Evolutionary conservation across 225 moss, liverwort and hornwort species (phyloP), one percentile per base, ranked within the genome.

Genomic region (Marchantia polymorpha): DNA sequence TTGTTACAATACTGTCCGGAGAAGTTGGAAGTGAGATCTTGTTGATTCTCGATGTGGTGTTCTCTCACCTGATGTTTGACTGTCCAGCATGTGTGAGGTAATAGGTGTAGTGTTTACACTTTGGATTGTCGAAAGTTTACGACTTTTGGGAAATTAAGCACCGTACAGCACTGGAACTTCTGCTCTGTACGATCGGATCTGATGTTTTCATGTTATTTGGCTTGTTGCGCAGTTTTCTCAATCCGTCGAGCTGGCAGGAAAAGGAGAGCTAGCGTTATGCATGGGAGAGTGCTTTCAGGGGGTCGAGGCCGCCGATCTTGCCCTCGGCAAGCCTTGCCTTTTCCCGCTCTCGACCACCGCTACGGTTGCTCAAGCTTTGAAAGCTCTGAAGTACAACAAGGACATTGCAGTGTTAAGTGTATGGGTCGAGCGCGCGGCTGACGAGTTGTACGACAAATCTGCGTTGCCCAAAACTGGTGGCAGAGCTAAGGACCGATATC

Each of bases 251-350:
- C 87, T 87, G 87, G 87, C 84, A 69, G 80, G 84, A 80, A 78
- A 59, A 46, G 77, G 25, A 56, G 81, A 83, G 78, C 54, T 48
- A 77, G 69, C 70, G 39, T 69, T 56, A 79, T 94, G 93, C 76
- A 84, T 83, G 85, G 91, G 89, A 81, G 87, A 82, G 75, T 89
- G 89, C 72, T 83, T 94, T 19, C 87, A 87, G 72, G 90, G 85
- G 73, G 88, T 83, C 82, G 87, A 90, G 89, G 92, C 80, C 20
- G 92, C 90, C 73, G 93, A 94, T 84, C 91, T 94, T 79, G 86
- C 90, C 39, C 82, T 94, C 77, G 93, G 93, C 81, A 92, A 92
- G 84, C 92, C 91, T 55, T 80, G 87, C 73, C 84, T 94, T 72
- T 82, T 76, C 72, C 89, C 83, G 49, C 82, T 90, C 20, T 84